Conservation (phyloP, 495 filamentous ascomycete species). For the Podospora anserina region DNA sequence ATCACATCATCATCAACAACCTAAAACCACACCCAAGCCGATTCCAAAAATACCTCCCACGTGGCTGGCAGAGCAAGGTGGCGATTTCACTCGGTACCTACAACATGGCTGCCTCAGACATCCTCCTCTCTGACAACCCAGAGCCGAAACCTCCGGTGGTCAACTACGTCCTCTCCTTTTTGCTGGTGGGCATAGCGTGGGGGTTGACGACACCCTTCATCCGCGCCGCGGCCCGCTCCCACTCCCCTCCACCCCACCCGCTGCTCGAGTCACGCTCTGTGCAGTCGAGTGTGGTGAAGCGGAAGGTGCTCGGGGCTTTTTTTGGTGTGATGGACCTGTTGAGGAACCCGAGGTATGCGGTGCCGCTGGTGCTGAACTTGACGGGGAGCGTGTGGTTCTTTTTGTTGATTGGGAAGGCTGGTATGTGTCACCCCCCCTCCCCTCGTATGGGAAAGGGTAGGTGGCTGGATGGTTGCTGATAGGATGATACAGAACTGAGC, state of each 20-base stretch:
- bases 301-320: slow-evolving; percentile 53
- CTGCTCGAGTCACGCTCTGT: slow-evolving; percentile 41
- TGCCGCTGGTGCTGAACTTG: slow-evolving; percentile 83
- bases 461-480: slow-evolving; percentile 8
- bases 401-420: slow-evolving; percentile 84
- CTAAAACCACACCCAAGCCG: neutral
- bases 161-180: slow-evolving; percentile 82
- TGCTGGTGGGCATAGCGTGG: slow-evolving; percentile 90
- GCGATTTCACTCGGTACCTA: neutral
- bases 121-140: neutral
- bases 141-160: slow-evolving; percentile 51
- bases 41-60: neutral
- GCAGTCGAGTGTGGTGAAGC: slow-evolving; percentile 49
- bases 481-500: slow-evolving; percentile 65
- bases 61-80: neutral
- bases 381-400: slow-evolving; percentile 99
- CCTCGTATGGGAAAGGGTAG: neutral
- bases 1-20: neutral
- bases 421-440: slow-evolving; percentile 47
- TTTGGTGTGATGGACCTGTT: slow-evolving; percentile 78
- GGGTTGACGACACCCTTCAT: slow-evolving; percentile 71
- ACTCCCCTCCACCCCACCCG: slow-evolving; percentile 53
- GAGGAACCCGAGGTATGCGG: slow-evolving; percentile 73
- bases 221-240: slow-evolving; percentile 59
- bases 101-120: slow-evolving; percentile 1